A percentile compares a stretch with the other conserved stretches of the same genome.
Evolutionary conservation across 2,329 filamentous ascomycete genomes (phyloP).

Genomic region (Acephala macrosclerotiorum): DNA sequence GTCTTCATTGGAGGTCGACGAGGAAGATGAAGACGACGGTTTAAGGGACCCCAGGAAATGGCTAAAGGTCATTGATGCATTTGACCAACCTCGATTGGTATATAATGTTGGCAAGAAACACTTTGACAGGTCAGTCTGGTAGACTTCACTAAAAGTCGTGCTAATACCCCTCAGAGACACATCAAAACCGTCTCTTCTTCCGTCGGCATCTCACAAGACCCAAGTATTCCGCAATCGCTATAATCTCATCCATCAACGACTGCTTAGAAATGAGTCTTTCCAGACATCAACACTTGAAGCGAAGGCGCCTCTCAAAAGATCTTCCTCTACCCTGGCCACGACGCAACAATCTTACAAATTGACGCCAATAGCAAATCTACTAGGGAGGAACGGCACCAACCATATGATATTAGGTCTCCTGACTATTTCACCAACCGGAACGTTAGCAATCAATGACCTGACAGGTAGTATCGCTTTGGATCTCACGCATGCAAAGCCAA

Average conservation of each 20-base stretch:
- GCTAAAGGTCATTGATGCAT: conserved; percentile 84
- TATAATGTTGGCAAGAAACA: conserved; percentile 88
- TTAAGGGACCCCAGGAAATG: conserved; percentile 78
- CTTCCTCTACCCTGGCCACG: conserved; percentile 60
- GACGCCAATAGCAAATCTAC: conserved; percentile 79
- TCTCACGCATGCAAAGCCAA: conserved; percentile 78
- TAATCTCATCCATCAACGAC: conserved; percentile 88
- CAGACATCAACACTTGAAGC: conserved; percentile 80
- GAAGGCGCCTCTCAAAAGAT: conserved; percentile 61
- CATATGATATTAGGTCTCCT: conserved; percentile 90
- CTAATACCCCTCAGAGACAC: conserved; percentile 55
- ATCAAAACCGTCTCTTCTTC: conserved; percentile 74
- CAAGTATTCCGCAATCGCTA: conserved; percentile 88
- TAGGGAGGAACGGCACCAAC: conserved; percentile 81
- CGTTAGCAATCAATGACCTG: conserved; percentile 82
- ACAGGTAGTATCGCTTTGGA: conserved; percentile 90
- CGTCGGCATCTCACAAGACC: conserved; percentile 82
- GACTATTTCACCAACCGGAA: conserved; percentile 80
- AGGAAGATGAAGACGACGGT: conserved; percentile 61
- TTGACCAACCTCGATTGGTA: conserved; percentile 80
- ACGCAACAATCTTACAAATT: conserved; percentile 79
- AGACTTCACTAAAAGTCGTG: conserved; percentile 24
- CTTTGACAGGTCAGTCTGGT: conserved; percentile 75
- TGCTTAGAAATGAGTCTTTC: conserved; percentile 92
- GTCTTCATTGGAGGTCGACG: conserved; percentile 59